Evolutionary conservation across 495 filamentous ascomycete genomes (phyloP).

Genomic region (Penicillium alfredii): DNA sequence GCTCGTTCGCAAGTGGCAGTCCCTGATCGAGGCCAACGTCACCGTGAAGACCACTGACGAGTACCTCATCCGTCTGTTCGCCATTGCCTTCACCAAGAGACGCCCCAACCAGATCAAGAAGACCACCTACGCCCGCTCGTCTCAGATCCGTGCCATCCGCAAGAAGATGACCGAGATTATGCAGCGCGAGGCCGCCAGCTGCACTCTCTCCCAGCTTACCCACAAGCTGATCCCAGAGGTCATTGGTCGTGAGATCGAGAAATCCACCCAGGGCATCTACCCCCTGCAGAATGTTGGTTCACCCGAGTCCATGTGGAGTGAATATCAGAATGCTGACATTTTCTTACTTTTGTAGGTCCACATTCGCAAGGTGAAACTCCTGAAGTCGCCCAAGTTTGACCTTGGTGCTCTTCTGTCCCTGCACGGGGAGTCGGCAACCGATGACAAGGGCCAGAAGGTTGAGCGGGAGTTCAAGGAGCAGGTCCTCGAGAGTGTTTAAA

Average conservation of each 20-base stretch:
- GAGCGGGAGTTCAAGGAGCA: constrained; percentile 98
- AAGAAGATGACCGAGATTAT: constrained; percentile 99
- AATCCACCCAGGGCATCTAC: constrained; percentile 98
- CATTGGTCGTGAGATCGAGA: constrained; percentile 99
- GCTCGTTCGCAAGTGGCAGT: constrained; percentile 98
- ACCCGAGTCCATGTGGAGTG: not conserved
- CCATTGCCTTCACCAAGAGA: constrained; percentile 98
- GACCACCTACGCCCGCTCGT: constrained; percentile 94
- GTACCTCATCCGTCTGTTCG: constrained; percentile 96
- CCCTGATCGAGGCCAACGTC: constrained; percentile 97
- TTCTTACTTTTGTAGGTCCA: constrained; percentile 62
- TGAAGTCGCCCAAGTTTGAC: constrained; percentile 98
- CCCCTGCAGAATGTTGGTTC: constrained; percentile 89
- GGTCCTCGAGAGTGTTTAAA: constrained; percentile 87
- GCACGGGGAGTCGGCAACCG: constrained; percentile 93
- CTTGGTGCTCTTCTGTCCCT: constrained; percentile 89
- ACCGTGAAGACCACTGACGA: constrained; percentile 99
- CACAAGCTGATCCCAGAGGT: constrained; percentile 98
- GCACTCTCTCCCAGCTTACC: constrained; percentile 89
- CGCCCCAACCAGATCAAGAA: constrained; percentile 99
- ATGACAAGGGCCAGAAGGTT: constrained; percentile 97
- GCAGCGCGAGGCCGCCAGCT: constrained; percentile 86
- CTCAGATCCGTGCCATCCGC: constrained; percentile 93
- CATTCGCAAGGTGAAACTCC: constrained; percentile 99
- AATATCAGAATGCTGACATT: constrained; percentile 23